Conservation (phyloP, 257 asterid species). For the Nicotiana obtusifolia region DNA sequence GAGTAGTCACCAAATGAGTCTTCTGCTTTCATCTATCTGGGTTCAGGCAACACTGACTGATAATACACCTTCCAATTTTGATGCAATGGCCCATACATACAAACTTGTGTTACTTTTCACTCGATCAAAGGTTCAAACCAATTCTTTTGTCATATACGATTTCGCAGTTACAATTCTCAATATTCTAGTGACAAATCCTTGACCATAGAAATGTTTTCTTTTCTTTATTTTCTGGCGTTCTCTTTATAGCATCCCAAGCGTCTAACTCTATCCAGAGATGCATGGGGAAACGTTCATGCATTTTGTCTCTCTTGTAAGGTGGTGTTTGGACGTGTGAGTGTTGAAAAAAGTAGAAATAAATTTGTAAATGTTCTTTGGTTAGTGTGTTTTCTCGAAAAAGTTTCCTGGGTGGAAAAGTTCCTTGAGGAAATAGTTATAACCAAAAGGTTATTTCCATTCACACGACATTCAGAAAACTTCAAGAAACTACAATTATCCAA, state of each 20-base stretch:
- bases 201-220: background rate
- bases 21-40: slow-evolving; percentile 51
- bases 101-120: slow-evolving; percentile 35
- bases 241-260: slow-evolving; percentile 4
- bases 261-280: background rate
- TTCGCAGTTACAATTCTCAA: background rate
- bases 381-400: background rate
- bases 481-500: background rate
- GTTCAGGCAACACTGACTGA: slow-evolving; percentile 37
- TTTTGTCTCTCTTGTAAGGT: background rate
- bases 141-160: background rate
- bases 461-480: background rate
- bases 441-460: background rate
- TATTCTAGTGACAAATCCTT: slow-evolving; percentile 9
- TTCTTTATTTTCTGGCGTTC: background rate
- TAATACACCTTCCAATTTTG: slow-evolving; percentile 40
- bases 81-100: slow-evolving; percentile 45
- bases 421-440: background rate
- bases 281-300: background rate
- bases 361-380: background rate
- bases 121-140: slow-evolving; percentile 38
- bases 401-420: background rate
- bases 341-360: background rate
- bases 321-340: background rate
- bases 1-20: slow-evolving; percentile 44